Evolutionary conservation across 2,329 filamentous ascomycete genomes (phyloP).

Genomic region (Lecanosticta acicola): DNA sequence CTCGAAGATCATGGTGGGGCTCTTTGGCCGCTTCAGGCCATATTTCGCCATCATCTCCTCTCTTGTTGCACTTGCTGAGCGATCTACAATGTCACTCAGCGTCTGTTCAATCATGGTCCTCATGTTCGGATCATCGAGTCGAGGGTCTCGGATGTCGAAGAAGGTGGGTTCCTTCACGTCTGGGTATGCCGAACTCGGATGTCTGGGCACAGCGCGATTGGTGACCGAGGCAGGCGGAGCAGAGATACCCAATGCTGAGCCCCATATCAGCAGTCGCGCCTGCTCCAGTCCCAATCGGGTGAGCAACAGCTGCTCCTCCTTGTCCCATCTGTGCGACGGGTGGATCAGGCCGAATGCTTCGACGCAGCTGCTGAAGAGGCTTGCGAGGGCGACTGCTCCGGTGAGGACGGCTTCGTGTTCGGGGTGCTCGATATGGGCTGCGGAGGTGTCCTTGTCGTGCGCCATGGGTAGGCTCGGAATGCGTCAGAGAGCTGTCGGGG

Average conservation of each 20-base stretch:
- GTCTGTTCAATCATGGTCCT: conserved; percentile 38
- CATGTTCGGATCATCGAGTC: conserved; percentile 37
- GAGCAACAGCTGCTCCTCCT: conserved; percentile 40
- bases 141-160: conserved; percentile 39
- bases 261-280: conserved; percentile 44
- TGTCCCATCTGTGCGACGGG: conserved; percentile 38
- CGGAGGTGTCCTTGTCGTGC: conserved; percentile 5
- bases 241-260: conserved; percentile 43
- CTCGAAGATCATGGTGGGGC: conserved; percentile 34
- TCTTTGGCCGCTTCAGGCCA: conserved; percentile 42
- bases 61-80: conserved; percentile 35
- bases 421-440: conserved; percentile 22
- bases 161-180: conserved; percentile 42
- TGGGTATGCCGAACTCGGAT: conserved; percentile 41
- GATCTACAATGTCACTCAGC: conserved; percentile 42
- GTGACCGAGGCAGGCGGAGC: conserved; percentile 41
- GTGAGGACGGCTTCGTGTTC: conserved; percentile 32
- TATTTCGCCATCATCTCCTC: conserved; percentile 44
- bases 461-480: conserved; percentile 1
- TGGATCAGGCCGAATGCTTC: conserved; percentile 45
- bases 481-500: no score
- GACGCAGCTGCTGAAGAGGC: conserved; percentile 44
- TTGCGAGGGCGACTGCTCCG: conserved; percentile 40
- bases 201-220: conserved; percentile 40
- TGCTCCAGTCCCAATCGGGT: conserved; percentile 44